A percentile compares a stretch with the other conserved stretches of the same genome.
These are phyloP conservation scores for Lenzites betulinus DNA, from an alignment of 768 basidiomycete species.

Conservation along the genomic window DNA sequence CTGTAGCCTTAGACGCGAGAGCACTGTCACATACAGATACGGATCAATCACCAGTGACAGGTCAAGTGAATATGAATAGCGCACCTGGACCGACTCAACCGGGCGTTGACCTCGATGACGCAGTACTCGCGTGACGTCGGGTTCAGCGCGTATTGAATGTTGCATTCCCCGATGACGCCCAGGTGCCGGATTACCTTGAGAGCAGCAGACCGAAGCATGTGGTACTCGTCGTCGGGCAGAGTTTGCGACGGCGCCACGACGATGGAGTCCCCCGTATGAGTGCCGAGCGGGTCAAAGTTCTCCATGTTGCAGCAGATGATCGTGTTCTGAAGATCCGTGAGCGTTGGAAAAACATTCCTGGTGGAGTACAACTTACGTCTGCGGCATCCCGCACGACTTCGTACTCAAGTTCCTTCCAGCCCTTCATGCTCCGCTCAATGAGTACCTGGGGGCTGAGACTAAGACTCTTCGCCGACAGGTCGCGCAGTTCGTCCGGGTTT, in stretches of 20 bases:
- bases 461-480: slow-evolving; percentile 89
- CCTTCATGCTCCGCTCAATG: slow-evolving; percentile 97
- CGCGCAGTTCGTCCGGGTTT: slow-evolving; percentile 90
- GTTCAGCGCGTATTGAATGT: slow-evolving; percentile 98
- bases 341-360: background rate
- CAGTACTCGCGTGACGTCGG: slow-evolving; percentile 92
- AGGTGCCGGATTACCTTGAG: slow-evolving; percentile 88
- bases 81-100: slow-evolving; percentile 86
- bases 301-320: slow-evolving; percentile 99
- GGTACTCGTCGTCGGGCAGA: slow-evolving; percentile 95
- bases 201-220: slow-evolving; percentile 97
- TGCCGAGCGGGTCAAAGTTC: slow-evolving; percentile 99
- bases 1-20: slow-evolving; percentile 97
- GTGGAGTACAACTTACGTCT: slow-evolving; percentile 61
- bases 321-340: slow-evolving; percentile 67
- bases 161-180: slow-evolving; percentile 92
- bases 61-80: slow-evolving; percentile 9
- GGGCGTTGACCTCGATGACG: slow-evolving; percentile 97
- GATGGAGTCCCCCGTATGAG: slow-evolving; percentile 98
- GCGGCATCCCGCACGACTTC: slow-evolving; percentile 98
- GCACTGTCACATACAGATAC: slow-evolving; percentile 54
- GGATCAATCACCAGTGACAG: background rate
- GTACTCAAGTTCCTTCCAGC: slow-evolving; percentile 99
- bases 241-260: slow-evolving; percentile 99
- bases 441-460: slow-evolving; percentile 93